Evolutionary conservation across 371 early-diverging fungal species (phyloP).

Genomic region (Choanephora cucurbitarum): DNA sequence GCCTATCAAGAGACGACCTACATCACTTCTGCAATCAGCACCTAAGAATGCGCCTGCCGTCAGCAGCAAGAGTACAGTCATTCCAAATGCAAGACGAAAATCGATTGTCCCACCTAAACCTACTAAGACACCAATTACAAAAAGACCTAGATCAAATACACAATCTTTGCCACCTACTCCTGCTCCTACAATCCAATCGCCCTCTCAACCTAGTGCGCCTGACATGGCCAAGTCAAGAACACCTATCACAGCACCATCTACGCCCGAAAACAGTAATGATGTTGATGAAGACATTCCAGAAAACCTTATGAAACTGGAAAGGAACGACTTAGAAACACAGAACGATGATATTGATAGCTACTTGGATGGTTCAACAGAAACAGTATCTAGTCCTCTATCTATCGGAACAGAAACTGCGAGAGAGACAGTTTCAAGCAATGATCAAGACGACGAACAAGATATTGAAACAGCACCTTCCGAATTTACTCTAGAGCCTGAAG

Average conservation of each 20-base stretch:
- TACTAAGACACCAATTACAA: slow-evolving; percentile 1
- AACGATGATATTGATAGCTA: too few relatives aligned
- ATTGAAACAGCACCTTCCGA: background rate
- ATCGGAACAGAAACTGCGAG: slow-evolving; percentile 12
- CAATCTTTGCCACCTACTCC: slow-evolving; percentile 1
- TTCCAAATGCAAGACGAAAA: slow-evolving; percentile 7
- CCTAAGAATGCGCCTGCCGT: slow-evolving; percentile 10
- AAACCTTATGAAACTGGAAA: background rate
- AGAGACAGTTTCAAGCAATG: background rate
- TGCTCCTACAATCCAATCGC: slow-evolving; percentile 3
- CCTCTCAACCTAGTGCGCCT: slow-evolving; percentile 2
- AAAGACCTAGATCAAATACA: slow-evolving; percentile 19
- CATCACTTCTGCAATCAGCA: slow-evolving; percentile 18
- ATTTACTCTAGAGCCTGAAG: slow-evolving; percentile 5
- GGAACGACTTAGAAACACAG: too few relatives aligned
- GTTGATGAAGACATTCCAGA: slow-evolving; percentile 2
- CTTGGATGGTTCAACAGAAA: background rate
- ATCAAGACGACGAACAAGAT: slow-evolving; percentile 10
- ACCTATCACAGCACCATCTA: slow-evolving; percentile 24
- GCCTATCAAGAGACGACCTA: slow-evolving; percentile 18
- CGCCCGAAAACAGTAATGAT: slow-evolving; percentile 14
- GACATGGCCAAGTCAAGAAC: slow-evolving; percentile 12
- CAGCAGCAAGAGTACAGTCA: slow-evolving; percentile 7
- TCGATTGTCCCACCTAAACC: slow-evolving; percentile 17
- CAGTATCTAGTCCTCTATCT: slow-evolving; percentile 18